Conservation (phyloP, 257 asterid species). For the Cinchona pubescens region DNA sequence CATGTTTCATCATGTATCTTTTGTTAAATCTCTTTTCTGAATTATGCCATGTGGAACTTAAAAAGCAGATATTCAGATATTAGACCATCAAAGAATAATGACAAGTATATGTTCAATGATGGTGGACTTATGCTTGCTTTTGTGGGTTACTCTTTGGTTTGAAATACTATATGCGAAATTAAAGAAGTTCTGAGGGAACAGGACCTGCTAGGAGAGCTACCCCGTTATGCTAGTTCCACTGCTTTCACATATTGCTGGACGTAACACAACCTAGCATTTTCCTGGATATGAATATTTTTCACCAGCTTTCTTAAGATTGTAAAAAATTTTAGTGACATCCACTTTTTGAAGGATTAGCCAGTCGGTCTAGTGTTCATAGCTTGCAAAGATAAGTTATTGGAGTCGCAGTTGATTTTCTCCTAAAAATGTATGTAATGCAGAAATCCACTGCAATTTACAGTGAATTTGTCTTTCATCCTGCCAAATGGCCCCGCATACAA, state of each 20-base stretch:
- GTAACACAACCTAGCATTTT: neutral
- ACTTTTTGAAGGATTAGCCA: neutral
- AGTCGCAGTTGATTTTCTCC: conserved; percentile 14
- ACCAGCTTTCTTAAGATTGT: neutral
- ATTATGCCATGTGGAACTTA: neutral
- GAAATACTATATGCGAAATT: no score
- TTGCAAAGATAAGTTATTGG: neutral
- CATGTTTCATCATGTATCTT: neutral
- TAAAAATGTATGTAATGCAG: conserved; percentile 15
- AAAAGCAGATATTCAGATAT: neutral
- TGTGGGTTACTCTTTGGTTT: neutral
- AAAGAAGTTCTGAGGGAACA: neutral
- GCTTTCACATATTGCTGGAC: neutral
- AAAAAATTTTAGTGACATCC: neutral
- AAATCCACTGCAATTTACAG: conserved; percentile 47
- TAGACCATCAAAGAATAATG: neutral
- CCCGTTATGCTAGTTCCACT: neutral
- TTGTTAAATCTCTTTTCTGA: neutral
- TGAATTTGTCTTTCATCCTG: conserved; percentile 79
- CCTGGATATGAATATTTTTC: neutral
- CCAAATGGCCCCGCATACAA: conserved; percentile 75
- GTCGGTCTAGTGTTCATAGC: neutral
- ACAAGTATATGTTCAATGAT: neutral
- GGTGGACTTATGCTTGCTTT: neutral
- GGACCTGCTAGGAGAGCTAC: neutral